These are phyloP conservation scores for Scenedesmus sp. DNA, from an alignment of 163 green algal genomes.

Conservation along the genomic window DNA sequence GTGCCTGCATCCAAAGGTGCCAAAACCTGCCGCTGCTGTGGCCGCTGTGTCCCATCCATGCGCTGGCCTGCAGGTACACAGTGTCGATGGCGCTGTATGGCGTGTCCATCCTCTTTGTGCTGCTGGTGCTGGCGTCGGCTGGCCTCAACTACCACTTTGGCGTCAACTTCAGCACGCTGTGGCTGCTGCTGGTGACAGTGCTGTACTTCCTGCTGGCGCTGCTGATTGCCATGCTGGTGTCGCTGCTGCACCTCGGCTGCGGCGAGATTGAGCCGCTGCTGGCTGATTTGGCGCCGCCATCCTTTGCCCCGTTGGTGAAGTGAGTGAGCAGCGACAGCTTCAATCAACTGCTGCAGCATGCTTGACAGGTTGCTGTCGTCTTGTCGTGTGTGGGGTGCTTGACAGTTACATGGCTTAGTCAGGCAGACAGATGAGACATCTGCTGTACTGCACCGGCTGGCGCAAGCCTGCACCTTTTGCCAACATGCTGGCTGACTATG, in stretches of 20 bases:
- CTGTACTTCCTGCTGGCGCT: slow-evolving; percentile 53
- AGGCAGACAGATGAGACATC: neutral
- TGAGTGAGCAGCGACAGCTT: neutral
- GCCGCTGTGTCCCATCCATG: no score
- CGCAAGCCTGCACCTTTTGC: neutral
- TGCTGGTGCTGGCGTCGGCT: slow-evolving; percentile 26
- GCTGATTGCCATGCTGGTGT: slow-evolving; percentile 44
- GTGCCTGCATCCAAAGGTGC: no score
- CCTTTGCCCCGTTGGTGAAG: slow-evolving; percentile 8
- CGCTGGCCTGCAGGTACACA: slow-evolving; percentile 4
- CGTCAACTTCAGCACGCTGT: slow-evolving; percentile 37
- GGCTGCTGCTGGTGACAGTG: slow-evolving; percentile 20
- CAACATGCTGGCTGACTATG: neutral
- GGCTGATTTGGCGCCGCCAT: neutral
- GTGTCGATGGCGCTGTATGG: slow-evolving; percentile 46
- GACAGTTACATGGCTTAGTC: neutral
- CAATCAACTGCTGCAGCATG: neutral
- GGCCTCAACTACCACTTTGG: slow-evolving; percentile 61
- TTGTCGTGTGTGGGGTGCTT: no score
- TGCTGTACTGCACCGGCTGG: neutral
- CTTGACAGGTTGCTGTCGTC: no score
- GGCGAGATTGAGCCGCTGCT: slow-evolving; percentile 43
- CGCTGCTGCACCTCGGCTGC: slow-evolving; percentile 51
- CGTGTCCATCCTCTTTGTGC: slow-evolving; percentile 48
- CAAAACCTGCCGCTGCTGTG: neutral